Evolutionary conservation across 345 rosid genomes (phyloP).

Genomic region (Mangifera indica): DNA sequence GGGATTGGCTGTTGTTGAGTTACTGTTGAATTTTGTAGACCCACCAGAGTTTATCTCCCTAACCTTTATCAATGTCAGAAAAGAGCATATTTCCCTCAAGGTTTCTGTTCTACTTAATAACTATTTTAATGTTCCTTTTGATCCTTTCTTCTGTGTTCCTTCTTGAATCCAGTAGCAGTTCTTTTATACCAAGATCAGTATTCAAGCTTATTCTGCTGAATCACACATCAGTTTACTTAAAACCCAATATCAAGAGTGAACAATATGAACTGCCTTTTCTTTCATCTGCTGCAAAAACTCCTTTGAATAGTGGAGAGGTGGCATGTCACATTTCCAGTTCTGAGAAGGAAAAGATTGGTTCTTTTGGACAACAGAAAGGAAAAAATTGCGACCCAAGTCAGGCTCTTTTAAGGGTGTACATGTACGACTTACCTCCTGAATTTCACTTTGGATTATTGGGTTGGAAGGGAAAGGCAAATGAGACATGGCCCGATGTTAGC

Average conservation of each 20-base stretch:
- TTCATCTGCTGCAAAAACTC: conserved; percentile 30
- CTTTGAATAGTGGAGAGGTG: conserved; percentile 11
- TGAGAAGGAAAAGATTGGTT: conserved; percentile 11
- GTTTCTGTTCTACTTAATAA: conserved; percentile 55
- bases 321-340: conserved; percentile 18
- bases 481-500: conserved; percentile 65
- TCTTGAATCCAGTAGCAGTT: conserved; percentile 52
- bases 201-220: conserved; percentile 61
- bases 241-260: conserved; percentile 34
- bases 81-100: conserved; percentile 52
- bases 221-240: conserved; percentile 39
- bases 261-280: conserved; percentile 30
- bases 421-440: conserved; percentile 80
- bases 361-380: conserved; percentile 15
- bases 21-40: background rate
- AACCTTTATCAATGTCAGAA: conserved; percentile 46
- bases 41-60: background rate
- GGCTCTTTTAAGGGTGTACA: conserved; percentile 57
- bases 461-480: conserved; percentile 56
- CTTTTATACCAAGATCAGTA: conserved; percentile 53
- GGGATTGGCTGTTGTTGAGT: background rate
- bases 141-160: conserved; percentile 56
- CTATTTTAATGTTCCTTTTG: conserved; percentile 51
- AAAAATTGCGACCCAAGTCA: conserved; percentile 28
- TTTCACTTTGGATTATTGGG: conserved; percentile 87